These are phyloP conservation scores for Linum tenue DNA, from an alignment of 345 rosid genomes.

Conservation along the genomic window DNA sequence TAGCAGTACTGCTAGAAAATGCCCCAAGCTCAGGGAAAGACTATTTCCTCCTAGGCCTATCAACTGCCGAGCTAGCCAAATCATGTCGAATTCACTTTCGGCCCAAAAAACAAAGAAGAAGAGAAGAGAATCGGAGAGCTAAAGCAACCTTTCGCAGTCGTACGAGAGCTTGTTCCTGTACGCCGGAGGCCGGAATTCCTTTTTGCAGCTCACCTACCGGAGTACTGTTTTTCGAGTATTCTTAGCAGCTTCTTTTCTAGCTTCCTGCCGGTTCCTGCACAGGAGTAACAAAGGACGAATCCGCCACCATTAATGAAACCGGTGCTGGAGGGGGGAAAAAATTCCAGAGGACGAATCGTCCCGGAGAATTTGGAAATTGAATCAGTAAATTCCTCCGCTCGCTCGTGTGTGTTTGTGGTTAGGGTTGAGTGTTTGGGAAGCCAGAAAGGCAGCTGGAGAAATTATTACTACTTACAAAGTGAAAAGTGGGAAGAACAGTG, in stretches of 20 bases:
- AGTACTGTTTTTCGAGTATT: background rate
- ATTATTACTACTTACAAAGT: background rate
- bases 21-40: too few relatives aligned
- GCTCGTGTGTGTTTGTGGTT: background rate
- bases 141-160: background rate
- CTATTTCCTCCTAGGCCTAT: too few relatives aligned
- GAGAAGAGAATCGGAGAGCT: background rate
- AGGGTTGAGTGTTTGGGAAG: background rate
- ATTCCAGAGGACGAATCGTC: background rate
- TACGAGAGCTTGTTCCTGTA: background rate
- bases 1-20: too few relatives aligned
- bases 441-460: background rate
- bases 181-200: background rate
- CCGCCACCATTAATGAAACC: background rate
- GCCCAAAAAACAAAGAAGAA: too few relatives aligned
- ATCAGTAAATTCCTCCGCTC: background rate
- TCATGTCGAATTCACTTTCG: too few relatives aligned
- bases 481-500: background rate
- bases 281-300: background rate
- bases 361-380: background rate
- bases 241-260: too few relatives aligned
- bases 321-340: background rate
- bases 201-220: background rate
- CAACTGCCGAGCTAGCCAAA: too few relatives aligned
- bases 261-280: background rate